A percentile compares a stretch with the other conserved stretches of the same genome.
These are phyloP conservation scores for Plasmodium vivax DNA, from an alignment of 169 alveolate species.

Conservation along the genomic window DNA sequence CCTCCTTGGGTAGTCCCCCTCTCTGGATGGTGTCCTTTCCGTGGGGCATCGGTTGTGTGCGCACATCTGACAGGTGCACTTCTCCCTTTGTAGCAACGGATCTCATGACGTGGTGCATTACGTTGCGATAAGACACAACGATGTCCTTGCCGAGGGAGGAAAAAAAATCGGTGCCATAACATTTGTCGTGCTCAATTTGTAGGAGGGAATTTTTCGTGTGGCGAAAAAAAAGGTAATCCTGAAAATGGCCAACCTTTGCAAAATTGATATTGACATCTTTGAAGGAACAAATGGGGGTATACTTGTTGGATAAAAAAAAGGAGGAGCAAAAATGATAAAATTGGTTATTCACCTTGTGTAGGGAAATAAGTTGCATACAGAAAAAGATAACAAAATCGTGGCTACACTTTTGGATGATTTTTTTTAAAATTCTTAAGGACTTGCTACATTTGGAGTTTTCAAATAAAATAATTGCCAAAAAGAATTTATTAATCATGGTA, in stretches of 20 bases:
- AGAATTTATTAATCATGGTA: conserved; percentile 43
- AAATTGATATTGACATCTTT: conserved; percentile 43
- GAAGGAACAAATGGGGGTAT: conserved; percentile 21
- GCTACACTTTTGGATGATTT: conserved; percentile 33
- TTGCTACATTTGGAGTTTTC: conserved; percentile 44
- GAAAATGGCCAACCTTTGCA: conserved; percentile 6
- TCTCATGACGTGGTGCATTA: background rate
- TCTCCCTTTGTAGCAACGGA: background rate
- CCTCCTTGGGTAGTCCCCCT: background rate
- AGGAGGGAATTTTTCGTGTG: conserved; percentile 14
- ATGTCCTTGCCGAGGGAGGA: background rate
- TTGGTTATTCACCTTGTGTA: conserved; percentile 22
- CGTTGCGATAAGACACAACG: background rate
- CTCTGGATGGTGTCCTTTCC: background rate
- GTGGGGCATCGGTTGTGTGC: background rate
- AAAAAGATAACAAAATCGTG: conserved; percentile 21
- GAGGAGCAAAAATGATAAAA: conserved; percentile 58
- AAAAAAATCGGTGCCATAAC: conserved; percentile 12
- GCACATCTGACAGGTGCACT: background rate
- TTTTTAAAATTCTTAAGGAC: conserved; percentile 16
- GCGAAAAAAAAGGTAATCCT: conserved; percentile 21
- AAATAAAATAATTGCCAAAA: conserved; percentile 52
- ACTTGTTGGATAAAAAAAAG: conserved; percentile 40
- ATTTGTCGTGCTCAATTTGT: conserved; percentile 4
- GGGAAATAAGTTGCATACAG: conserved; percentile 62